A percentile compares a stretch with the other conserved stretches of the same genome.
These are phyloP conservation scores for Chlorella vulgaris DNA, from an alignment of 139 green algal species.

Conservation along the genomic window DNA sequence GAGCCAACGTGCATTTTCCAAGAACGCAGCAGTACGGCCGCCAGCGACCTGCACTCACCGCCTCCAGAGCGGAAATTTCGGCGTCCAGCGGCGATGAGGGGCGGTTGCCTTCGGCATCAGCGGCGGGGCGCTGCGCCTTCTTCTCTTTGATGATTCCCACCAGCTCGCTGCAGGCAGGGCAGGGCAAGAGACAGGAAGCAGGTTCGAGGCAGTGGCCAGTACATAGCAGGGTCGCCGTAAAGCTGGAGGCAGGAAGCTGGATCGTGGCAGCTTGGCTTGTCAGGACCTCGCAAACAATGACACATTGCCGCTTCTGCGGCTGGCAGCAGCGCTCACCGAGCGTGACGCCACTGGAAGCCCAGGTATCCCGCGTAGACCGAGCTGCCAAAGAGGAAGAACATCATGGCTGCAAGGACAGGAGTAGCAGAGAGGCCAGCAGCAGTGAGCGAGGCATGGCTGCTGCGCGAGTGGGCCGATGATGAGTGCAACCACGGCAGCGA, in stretches of 20 bases:
- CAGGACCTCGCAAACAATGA: no score
- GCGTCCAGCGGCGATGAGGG: conserved; percentile 59
- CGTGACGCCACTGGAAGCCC: conserved; percentile 84
- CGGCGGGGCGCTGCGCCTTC: conserved; percentile 70
- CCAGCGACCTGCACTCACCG: conserved; percentile 42
- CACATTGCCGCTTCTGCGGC: background rate
- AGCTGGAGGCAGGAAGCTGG: no score
- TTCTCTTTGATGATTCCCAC: conserved; percentile 79
- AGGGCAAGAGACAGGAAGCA: background rate
- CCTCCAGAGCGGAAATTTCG: conserved; percentile 66
- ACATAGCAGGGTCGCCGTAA: background rate
- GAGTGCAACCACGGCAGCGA: background rate
- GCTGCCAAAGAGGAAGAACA: conserved; percentile 79
- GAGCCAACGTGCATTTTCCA: no score
- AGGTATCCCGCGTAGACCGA: conserved; percentile 90
- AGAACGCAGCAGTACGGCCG: no score
- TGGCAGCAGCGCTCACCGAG: conserved; percentile 1
- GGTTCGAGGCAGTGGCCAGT: background rate
- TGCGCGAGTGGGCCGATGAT: background rate
- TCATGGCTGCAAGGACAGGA: conserved; percentile 53
- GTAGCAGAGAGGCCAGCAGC: background rate
- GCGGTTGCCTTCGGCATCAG: conserved; percentile 51
- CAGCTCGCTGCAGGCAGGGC: conserved; percentile 42
- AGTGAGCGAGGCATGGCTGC: background rate
- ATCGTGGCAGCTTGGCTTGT: no score